phyloP scores from a whole-genome alignment of 139 green algal species.

The Volvox africanus region DNA sequence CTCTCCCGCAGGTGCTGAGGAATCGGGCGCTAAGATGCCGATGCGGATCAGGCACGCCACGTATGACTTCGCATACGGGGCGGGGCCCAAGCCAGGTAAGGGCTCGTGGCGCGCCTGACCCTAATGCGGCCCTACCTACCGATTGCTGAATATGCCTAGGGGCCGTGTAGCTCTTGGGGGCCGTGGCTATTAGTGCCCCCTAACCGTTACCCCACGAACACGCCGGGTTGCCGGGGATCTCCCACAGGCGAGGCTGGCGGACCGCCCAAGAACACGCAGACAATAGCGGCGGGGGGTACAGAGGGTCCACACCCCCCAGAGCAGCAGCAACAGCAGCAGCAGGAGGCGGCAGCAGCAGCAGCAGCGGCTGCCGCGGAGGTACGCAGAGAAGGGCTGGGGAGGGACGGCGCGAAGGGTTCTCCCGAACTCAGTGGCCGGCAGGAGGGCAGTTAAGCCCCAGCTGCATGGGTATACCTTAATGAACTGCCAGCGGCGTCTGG shows the following conservation, averaged over 20 bases:
- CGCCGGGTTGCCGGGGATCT: too few relatives aligned
- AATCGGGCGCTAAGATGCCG: not conserved
- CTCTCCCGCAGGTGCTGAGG: not conserved
- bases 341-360: not conserved
- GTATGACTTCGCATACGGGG: conserved; percentile 54
- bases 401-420: too few relatives aligned
- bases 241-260: conserved; percentile 9
- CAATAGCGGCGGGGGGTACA: not conserved
- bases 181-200: too few relatives aligned
- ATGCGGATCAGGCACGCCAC: not conserved
- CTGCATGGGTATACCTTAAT: too few relatives aligned
- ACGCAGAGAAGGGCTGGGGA: not conserved
- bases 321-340: not conserved
- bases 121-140: too few relatives aligned
- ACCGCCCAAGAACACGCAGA: not conserved
- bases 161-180: too few relatives aligned
- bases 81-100: conserved; percentile 37
- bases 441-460: too few relatives aligned
- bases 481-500: too few relatives aligned
- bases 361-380: not conserved
- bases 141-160: too few relatives aligned
- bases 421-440: too few relatives aligned
- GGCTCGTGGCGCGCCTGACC: not conserved
- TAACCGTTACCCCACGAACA: too few relatives aligned
- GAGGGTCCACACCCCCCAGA: too few relatives aligned